Evolutionary conservation across 495 filamentous ascomycete species (phyloP).

Genomic region (Penicillium herquei): DNA sequence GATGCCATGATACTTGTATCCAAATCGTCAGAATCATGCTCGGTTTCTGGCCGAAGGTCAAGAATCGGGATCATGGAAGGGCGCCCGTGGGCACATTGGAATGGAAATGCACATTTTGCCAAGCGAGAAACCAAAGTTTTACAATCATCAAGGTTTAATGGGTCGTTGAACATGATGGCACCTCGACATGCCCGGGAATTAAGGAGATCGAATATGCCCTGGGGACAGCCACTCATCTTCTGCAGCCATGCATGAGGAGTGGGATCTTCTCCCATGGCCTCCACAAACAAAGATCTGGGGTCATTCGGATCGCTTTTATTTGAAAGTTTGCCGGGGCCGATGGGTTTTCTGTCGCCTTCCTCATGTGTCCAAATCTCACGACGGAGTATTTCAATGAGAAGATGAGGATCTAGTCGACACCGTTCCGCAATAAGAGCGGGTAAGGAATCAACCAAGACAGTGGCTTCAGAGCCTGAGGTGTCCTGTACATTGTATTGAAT

Average conservation of each 20-base stretch:
- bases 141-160: constrained; percentile 64
- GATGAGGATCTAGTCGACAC: constrained; percentile 65
- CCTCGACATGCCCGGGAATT: constrained; percentile 88
- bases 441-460: constrained; percentile 54
- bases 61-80: constrained; percentile 74
- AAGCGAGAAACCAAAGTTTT: constrained; percentile 59
- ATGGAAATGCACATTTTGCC: constrained; percentile 74
- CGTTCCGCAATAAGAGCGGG: constrained; percentile 72
- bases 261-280: neutral
- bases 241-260: constrained; percentile 50
- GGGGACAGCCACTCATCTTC: constrained; percentile 64
- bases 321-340: neutral
- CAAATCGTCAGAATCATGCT: neutral
- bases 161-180: constrained; percentile 97
- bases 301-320: neutral
- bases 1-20: neutral
- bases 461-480: constrained; percentile 9
- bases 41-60: constrained; percentile 41
- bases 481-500: constrained; percentile 53
- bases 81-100: constrained; percentile 88
- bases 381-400: constrained; percentile 69
- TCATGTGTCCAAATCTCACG: constrained; percentile 65
- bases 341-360: constrained; percentile 26
- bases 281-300: neutral
- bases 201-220: constrained; percentile 79